Conservation (phyloP, 768 basidiomycete genomes). For the Collybia sp. region DNA sequence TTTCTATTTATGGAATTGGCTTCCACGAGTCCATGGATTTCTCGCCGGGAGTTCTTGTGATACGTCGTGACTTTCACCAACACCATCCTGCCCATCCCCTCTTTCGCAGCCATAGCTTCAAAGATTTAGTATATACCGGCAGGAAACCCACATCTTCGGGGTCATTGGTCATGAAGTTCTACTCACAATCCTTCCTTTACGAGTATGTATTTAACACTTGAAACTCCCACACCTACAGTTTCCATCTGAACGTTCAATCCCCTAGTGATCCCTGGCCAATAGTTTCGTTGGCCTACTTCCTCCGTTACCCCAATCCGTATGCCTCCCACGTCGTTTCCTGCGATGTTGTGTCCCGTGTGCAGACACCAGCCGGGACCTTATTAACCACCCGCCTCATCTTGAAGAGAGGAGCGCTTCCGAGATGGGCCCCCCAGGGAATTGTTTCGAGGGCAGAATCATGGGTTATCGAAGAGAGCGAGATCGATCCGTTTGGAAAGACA, state of each 20-base stretch:
- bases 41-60: no score
- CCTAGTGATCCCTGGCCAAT: constrained; percentile 92
- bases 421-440: constrained; percentile 87
- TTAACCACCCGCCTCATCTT: constrained; percentile 88
- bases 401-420: constrained; percentile 86
- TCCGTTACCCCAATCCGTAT: constrained; percentile 95
- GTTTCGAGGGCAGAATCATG: constrained; percentile 84
- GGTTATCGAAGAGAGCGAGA: constrained; percentile 94
- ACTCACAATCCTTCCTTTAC: constrained; percentile 49
- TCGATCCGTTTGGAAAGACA: constrained; percentile 76
- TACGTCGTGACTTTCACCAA: no score
- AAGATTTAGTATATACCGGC: not conserved
- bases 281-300: constrained; percentile 88
- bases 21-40: no score
- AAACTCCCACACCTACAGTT: constrained; percentile 1
- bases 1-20: no score
- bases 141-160: constrained; percentile 13
- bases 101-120: no score
- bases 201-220: constrained; percentile 34
- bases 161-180: constrained; percentile 49
- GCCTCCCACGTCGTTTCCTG: constrained; percentile 91
- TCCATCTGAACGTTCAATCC: constrained; percentile 10
- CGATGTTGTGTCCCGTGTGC: constrained; percentile 85
- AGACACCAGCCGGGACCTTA: constrained; percentile 70
- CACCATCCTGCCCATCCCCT: no score